Evolutionary conservation across 768 basidiomycete species (phyloP), one percentile per base, ranked within the genome.

Genomic region (Cyathus striatus): DNA sequence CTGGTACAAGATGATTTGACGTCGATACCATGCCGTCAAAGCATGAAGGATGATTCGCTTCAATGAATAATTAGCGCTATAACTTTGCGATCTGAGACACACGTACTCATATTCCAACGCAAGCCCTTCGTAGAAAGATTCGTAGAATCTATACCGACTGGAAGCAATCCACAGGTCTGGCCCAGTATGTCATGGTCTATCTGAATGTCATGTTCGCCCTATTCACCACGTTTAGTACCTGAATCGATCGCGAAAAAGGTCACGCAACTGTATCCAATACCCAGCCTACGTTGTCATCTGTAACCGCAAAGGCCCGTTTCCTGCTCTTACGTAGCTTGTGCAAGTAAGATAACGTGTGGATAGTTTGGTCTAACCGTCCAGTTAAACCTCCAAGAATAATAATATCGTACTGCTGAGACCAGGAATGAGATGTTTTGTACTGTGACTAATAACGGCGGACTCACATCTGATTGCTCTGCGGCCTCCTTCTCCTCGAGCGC

Each of bases 281-380:
- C 89, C 95, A 97, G 3, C 83, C 90, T 10, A 96, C 70, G 49
- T 86, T 92, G 38, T 97, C 92, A 40, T 92, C 89, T n/a, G 90
- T 90, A 9, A 94, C 69, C 0, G 78, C 89, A 58, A 81, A 94
- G 2, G 86, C 76, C 17, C 70, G 70, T 7, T 75, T 58, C 23
- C 81, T 70, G 1, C 51, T 63, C 52, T 71, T 76, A 34, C 89
- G 79, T 17, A 94, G 66, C 59, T 91, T 91, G 62, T 93, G 79
- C 1, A 98, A 64, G 38, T 84, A 76, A 2, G 92, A 88, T 9
- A 99, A 73, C 0, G 90, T 85, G 54, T 96, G 93, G 3, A 94
- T 70, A 0, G 93, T 96, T 54, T 99, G 96, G 61, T 99, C 96
- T 3, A 99, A 69, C 21, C 96, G 80, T 0, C 96, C 96, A 4